Conservation (phyloP, 768 basidiomycete genomes). For the Dendrothele bispora region DNA sequence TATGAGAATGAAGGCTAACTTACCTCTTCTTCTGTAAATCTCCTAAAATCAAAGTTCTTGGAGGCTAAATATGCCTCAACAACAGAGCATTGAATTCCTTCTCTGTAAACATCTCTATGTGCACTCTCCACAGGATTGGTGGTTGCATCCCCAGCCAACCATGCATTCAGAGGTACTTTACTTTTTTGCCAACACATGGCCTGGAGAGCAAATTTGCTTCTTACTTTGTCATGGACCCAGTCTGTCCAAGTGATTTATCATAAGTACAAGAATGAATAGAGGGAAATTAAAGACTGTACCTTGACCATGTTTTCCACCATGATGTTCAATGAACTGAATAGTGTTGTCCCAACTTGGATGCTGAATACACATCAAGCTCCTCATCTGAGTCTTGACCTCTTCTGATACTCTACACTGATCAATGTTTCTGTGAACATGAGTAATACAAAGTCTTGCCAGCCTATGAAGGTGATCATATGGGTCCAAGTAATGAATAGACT, state of each 20-base stretch:
- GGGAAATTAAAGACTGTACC: slow-evolving; percentile 3
- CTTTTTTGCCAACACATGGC: slow-evolving; percentile 8
- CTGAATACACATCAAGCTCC: slow-evolving; percentile 4
- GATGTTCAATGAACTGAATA: neutral
- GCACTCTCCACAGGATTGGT: slow-evolving; percentile 2
- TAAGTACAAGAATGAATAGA: neutral
- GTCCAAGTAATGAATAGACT: neutral
- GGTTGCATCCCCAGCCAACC: slow-evolving; percentile 1
- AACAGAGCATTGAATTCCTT: no score
- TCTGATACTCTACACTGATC: neutral
- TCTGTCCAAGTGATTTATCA: neutral
- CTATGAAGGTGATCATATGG: slow-evolving; percentile 11
- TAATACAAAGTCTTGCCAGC: slow-evolving; percentile 5
- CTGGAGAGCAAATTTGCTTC: slow-evolving; percentile 5
- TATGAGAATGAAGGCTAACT: no score
- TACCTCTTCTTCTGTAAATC: no score
- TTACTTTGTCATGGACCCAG: neutral
- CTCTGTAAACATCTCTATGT: neutral
- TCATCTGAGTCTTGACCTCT: slow-evolving; percentile 5
- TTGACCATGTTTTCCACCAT: slow-evolving; percentile 10
- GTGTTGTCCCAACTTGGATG: slow-evolving; percentile 5
- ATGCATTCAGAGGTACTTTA: neutral
- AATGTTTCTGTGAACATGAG: slow-evolving; percentile 11
- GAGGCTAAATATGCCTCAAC: no score
- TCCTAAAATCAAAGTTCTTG: no score